Evolutionary conservation across 73 alveolate genomes (phyloP), one percentile per base, ranked within the genome.

Genomic region (Halteria grandinella): DNA sequence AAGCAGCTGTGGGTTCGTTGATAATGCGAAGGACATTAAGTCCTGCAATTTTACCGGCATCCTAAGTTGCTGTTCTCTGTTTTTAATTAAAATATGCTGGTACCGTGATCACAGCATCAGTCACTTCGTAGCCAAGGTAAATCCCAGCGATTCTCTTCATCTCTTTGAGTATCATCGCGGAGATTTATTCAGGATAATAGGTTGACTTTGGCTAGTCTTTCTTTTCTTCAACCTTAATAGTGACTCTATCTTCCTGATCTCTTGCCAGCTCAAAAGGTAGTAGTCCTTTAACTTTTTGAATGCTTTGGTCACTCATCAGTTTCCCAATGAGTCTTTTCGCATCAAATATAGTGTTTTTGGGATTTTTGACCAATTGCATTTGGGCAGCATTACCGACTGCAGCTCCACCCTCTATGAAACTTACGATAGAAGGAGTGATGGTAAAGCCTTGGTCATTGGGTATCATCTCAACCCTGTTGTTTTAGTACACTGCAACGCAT

Each of bases 1-100:
- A 97, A 28, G 98, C 98, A 0, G 97, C 98, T 17, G 98, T 93
- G 4, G 98, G 98, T 55, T 94, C 98, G 72, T 94, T 94, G n/a
- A 94, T 59, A 81, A 94, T 87, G 50, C 98, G 72, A 24, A 92
- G 57, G 47, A 94, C 98, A 29, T 94, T 93, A 51, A 95, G 71
- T 0, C 99, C 99, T 47, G 98, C 91, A 44, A 94, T 94, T 12
- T 91, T 55, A 14, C 99, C 99, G 0, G 99, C 99, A 82, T 94
- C 98, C 75, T 94, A 93, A 25, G 99, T 94, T n/a, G 97, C 90
- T 85, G 85, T 89, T 71, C 98, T 88, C 63, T 94, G 95, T 0
- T 96, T 83, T 58, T 92, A 94, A 60, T 88, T 92, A 89, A 92
- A 92, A 64, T 92, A 92, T 0, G 97, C 97, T n/a, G 97, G 98